Percentiles rank a stretch among this genome's conserved stretches.
phyloP scores from a whole-genome alignment of 805 yeast species.

The Sungouiella blattae region DNA sequence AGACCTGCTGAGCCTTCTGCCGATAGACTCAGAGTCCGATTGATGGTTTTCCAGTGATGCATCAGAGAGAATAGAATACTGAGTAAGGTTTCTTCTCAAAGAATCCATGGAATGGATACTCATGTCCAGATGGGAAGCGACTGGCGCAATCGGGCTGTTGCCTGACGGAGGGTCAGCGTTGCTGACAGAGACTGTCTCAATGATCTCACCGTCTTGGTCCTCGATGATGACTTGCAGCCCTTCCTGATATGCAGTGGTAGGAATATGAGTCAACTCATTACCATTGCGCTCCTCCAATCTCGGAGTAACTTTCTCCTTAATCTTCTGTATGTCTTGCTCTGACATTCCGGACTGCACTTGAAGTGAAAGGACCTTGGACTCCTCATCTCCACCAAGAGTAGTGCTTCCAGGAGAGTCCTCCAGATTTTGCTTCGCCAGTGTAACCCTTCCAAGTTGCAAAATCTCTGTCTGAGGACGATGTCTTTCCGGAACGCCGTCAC shows the following conservation, averaged over 20 bases:
- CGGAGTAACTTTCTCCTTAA: background rate
- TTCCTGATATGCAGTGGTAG: conserved; percentile 51
- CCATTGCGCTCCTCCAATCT: background rate
- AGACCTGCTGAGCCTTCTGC: conserved; percentile 10
- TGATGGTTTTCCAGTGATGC: conserved; percentile 3
- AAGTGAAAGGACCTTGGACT: background rate
- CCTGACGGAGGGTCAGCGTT: conserved; percentile 3
- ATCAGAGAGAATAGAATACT: conserved; percentile 28
- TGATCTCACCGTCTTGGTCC: conserved; percentile 77
- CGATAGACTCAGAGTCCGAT: conserved; percentile 13
- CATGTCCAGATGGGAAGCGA: conserved; percentile 12
- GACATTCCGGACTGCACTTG: background rate
- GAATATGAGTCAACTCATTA: conserved; percentile 5
- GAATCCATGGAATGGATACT: conserved; percentile 42
- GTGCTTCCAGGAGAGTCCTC: conserved; percentile 4
- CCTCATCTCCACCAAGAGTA: conserved; percentile 1
- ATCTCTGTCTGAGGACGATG: conserved; percentile 39
- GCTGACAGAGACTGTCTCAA: conserved; percentile 48
- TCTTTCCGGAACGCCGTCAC: conserved; percentile 20
- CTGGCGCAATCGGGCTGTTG: background rate
- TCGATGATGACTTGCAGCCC: conserved; percentile 73
- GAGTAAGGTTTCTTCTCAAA: conserved; percentile 32
- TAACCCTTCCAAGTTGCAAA: conserved; percentile 34
- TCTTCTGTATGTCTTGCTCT: background rate
- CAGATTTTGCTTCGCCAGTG: background rate